A percentile compares a stretch with the other conserved stretches of the same genome.
phyloP scores from a whole-genome alignment of 116 monocot species.

The Posidonia oceanica region DNA sequence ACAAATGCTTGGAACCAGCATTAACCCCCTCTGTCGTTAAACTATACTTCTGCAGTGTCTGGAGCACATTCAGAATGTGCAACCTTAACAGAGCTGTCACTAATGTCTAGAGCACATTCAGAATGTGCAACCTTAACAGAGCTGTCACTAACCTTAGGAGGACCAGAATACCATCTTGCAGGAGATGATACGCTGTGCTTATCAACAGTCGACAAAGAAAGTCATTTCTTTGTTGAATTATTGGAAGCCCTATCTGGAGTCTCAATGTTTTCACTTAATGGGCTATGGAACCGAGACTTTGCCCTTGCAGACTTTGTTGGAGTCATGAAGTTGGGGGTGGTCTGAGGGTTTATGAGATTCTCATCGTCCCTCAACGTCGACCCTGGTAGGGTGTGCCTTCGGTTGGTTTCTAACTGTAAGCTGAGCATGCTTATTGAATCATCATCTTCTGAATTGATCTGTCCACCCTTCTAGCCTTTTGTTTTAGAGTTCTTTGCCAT shows the following conservation, averaged over 20 bases:
- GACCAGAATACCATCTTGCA: constrained; percentile 40
- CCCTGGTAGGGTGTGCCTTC: constrained; percentile 28
- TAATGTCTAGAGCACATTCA: constrained; percentile 9
- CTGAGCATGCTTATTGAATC: constrained; percentile 29
- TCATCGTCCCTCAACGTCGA: no score
- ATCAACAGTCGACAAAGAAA: constrained; percentile 29
- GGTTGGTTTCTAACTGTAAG: constrained; percentile 25
- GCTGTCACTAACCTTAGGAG: constrained; percentile 35
- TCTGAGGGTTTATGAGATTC: no score
- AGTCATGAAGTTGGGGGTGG: no score
- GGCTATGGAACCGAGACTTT: no score
- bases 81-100: constrained; percentile 15
- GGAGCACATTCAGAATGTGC: neutral
- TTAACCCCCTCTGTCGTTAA: neutral
- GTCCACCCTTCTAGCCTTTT: constrained; percentile 15
- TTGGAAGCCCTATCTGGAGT: constrained; percentile 19
- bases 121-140: constrained; percentile 14
- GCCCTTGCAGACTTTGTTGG: no score
- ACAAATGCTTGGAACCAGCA: neutral
- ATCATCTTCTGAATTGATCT: constrained; percentile 15
- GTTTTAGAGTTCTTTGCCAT: no score
- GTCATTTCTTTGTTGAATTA: constrained; percentile 31
- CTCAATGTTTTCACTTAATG: no score
- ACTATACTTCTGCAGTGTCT: neutral
- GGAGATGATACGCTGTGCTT: constrained; percentile 15